Base-by-base conservation (phyloP, 75 land plant species). In the Picea glauca region DNA sequence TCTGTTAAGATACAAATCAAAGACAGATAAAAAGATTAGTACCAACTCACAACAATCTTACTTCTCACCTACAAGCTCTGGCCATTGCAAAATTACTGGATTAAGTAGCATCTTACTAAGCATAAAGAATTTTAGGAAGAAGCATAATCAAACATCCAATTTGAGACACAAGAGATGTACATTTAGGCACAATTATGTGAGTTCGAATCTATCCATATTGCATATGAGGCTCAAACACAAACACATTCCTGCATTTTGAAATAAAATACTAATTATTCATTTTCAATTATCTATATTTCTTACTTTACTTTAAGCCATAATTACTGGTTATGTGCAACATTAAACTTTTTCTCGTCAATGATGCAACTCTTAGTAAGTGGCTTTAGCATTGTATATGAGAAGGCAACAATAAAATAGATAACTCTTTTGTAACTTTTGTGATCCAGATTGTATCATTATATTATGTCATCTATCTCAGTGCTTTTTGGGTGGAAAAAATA, bases 1-100 rank as follows among this genome's bases (percentile, higher is more conserved):
- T 81, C 95, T 93, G 84, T 57, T 62, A 15, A 54, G 9, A 7
- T 17, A 40, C 76, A 56, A 40, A 5, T 15, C 6, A 77, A 62
- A 11, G 63, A 62, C 13, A 21, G 14, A 62, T 62, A 5, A 77
- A 12, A 33, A 8, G 4, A 33, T 15, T 35, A 21, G 11, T 62
- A 20, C 64, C 64, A 62, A 13, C 32, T 58, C 46, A 73, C 20
- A 18, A 20, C 15, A 20, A 33, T 21, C 18, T 67, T 14, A 67
- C 50, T 68, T 18, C 26, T 40, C 2, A 4, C 8, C 20, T 14
- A 20, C 11, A 31, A 13, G 13, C 4, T 15, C 50, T 68, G 20
- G 21, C 38, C 9, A 6, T 20, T n/a, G 73, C 17, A 35, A 68
- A 40, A 32, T 68, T 68, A 40, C 54, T 40, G 7, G 46, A 15